Conservation (phyloP, 441 rosid genomes). For the Populus hybrid region DNA sequence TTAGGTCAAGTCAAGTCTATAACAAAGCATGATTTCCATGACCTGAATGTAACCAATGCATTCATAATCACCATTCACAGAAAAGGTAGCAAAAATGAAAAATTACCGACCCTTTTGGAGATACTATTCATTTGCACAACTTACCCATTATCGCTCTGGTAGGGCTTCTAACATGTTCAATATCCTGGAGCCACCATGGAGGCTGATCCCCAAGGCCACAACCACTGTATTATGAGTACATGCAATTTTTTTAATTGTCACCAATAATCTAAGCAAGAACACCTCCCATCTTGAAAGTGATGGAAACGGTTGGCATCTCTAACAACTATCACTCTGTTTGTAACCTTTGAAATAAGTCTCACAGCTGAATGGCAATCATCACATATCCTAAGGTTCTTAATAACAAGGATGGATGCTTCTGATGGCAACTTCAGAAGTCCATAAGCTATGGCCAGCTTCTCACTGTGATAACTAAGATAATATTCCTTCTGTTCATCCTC, state of each 20-base stretch:
- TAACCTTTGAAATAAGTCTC: constrained; percentile 59
- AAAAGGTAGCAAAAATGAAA: background rate
- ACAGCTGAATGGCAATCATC: constrained; percentile 89
- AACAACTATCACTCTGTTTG: constrained; percentile 52
- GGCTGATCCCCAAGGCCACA: background rate
- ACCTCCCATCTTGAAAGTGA: constrained; percentile 57
- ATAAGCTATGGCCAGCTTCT: constrained; percentile 82
- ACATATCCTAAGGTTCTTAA: constrained; percentile 79
- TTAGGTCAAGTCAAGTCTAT: background rate
- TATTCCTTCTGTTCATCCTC: constrained; percentile 84
- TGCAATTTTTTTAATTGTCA: constrained; percentile 24
- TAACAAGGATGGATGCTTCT: constrained; percentile 53
- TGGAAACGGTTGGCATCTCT: constrained; percentile 84
- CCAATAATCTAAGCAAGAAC: constrained; percentile 76
- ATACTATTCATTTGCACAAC: background rate
- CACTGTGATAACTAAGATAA: constrained; percentile 67
- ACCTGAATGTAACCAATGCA: constrained; percentile 15
- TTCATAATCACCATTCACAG: background rate
- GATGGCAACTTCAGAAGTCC: constrained; percentile 61
- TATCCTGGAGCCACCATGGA: background rate
- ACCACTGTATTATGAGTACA: background rate
- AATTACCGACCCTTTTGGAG: background rate
- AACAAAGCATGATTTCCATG: constrained; percentile 3
- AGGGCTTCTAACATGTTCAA: background rate
- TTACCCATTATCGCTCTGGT: background rate